phyloP scores from a whole-genome alignment of 2,329 filamentous ascomycete species.

The Ophiostoma sp. region DNA sequence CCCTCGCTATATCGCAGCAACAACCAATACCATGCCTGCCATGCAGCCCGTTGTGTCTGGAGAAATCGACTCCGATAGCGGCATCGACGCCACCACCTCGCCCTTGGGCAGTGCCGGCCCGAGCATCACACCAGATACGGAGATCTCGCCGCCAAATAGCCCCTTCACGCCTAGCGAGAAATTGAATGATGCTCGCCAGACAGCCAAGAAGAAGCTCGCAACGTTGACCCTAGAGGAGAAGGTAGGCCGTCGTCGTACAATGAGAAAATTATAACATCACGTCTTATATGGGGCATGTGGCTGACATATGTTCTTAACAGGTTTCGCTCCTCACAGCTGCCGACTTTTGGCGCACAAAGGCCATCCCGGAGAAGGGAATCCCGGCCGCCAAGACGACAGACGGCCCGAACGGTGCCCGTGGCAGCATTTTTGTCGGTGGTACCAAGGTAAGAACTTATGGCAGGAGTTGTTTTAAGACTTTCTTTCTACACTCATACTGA shows the following conservation, averaged over 20 bases:
- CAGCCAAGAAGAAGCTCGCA: slow-evolving; percentile 52
- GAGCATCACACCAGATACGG: slow-evolving; percentile 52
- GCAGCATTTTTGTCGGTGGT: slow-evolving; percentile 67
- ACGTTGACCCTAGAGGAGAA: slow-evolving; percentile 60
- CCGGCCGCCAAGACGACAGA: slow-evolving; percentile 67
- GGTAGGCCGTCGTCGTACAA: slow-evolving; percentile 37
- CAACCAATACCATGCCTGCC: slow-evolving; percentile 18
- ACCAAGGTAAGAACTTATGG: slow-evolving; percentile 47
- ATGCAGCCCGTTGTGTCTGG: slow-evolving; percentile 31
- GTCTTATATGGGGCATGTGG: not conserved
- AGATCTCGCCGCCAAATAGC: slow-evolving; percentile 50
- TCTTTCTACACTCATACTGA: slow-evolving; percentile 12
- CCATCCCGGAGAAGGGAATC: slow-evolving; percentile 62
- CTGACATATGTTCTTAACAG: slow-evolving; percentile 37
- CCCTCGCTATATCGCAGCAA: not conserved
- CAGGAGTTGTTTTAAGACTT: not conserved
- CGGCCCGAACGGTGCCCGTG: slow-evolving; percentile 69
- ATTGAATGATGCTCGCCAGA: slow-evolving; percentile 43
- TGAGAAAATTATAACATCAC: too few relatives aligned
- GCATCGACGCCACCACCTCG: slow-evolving; percentile 41
- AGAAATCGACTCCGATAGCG: slow-evolving; percentile 36
- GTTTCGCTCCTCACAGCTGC: slow-evolving; percentile 60
- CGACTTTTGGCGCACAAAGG: slow-evolving; percentile 70
- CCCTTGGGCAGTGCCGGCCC: slow-evolving; percentile 40
- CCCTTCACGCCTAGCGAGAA: slow-evolving; percentile 40